Evolutionary conservation across 768 basidiomycete genomes (phyloP).

Genomic region (Lactarius sp.): DNA sequence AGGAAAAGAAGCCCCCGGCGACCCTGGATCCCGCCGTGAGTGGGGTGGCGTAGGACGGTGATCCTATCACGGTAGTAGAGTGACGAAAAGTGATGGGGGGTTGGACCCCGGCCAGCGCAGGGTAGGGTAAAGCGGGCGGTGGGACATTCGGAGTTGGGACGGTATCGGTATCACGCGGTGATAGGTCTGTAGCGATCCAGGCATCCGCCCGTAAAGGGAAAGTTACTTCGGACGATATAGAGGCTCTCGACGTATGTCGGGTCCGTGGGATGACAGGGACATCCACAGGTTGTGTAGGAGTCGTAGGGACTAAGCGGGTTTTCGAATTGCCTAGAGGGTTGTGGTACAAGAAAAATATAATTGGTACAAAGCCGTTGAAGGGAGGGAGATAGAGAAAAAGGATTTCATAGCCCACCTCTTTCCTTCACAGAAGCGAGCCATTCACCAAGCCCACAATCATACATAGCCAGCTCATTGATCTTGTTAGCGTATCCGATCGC

Average conservation of each 20-base stretch:
- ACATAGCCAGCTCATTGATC: slow-evolving; percentile 73
- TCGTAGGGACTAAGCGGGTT: slow-evolving; percentile 9
- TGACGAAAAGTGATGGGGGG: slow-evolving; percentile 13
- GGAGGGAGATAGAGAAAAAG: slow-evolving; percentile 1
- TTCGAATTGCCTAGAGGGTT: slow-evolving; percentile 16
- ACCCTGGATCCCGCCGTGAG: slow-evolving; percentile 7
- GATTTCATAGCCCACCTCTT: slow-evolving; percentile 43
- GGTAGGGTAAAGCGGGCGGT: slow-evolving; percentile 63
- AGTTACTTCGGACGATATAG: slow-evolving; percentile 69
- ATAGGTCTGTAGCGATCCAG: slow-evolving; percentile 69
- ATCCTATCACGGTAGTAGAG: slow-evolving; percentile 11
- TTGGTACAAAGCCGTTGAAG: slow-evolving; percentile 4
- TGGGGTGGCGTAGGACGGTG: not conserved
- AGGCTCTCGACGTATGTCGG: slow-evolving; percentile 65
- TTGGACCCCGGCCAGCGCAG: slow-evolving; percentile 48
- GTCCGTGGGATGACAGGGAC: slow-evolving; percentile 38
- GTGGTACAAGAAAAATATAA: slow-evolving; percentile 1
- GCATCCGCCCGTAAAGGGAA: slow-evolving; percentile 81
- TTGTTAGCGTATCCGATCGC: slow-evolving; percentile 71
- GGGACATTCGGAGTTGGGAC: slow-evolving; percentile 50
- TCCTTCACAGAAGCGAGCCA: slow-evolving; percentile 60
- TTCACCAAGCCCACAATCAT: slow-evolving; percentile 71
- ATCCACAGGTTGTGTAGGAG: not conserved
- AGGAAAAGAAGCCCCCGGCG: slow-evolving; percentile 13
- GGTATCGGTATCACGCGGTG: slow-evolving; percentile 38